Base-by-base conservation (phyloP, 108 stramenopile species). In the Schizochytrium sp. region DNA sequence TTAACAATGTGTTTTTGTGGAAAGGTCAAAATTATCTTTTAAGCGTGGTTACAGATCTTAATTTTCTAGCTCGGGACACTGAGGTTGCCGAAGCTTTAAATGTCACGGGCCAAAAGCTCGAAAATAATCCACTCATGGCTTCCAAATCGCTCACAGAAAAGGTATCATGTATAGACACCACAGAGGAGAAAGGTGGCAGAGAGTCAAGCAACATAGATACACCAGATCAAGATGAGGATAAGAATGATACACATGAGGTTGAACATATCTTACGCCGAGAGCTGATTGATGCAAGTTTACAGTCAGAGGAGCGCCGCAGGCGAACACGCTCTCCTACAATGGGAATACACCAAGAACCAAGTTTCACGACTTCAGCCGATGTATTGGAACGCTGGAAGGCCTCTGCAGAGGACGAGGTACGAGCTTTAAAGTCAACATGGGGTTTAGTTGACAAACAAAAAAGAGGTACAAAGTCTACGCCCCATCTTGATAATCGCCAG, bases 51-150 rank as follows among this genome's bases (percentile, higher is more conserved):
- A 7, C 50, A 10, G 76, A 83, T 55, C 76, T 83, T 0, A 83
- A 83, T 53, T 83, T 83, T 83, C 47, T 83, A 0, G 76, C 76
- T 40, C 50, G 53, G 15, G 47, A 49, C 15, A 1, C 47, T 10
- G 17, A 83, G 15, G n/a, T 83, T 5, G 15, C 53, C 15, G n/a
- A 40, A 17, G 28, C 47, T 17, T 53, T 83, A 15, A 53, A 53
- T 0, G 40, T 83, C 13, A 7, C 17, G 15, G 17, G 28, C 5
- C 38, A 83, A 12, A n/a, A 55, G 45, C 2, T 83, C 10, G 50
- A 55, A 53, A 83, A 83, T 28, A 83, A 83, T 53, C 76, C 76
- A n/a, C 53, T 83, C 76, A 83, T 83, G 76, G 47, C 76, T 17
- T 13, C 76, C 10, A 55, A 17, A n/a, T 40, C 76, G 10, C 76